Conservation (phyloP, 495 filamentous ascomycete species). For the Daldinia concentrica region DNA sequence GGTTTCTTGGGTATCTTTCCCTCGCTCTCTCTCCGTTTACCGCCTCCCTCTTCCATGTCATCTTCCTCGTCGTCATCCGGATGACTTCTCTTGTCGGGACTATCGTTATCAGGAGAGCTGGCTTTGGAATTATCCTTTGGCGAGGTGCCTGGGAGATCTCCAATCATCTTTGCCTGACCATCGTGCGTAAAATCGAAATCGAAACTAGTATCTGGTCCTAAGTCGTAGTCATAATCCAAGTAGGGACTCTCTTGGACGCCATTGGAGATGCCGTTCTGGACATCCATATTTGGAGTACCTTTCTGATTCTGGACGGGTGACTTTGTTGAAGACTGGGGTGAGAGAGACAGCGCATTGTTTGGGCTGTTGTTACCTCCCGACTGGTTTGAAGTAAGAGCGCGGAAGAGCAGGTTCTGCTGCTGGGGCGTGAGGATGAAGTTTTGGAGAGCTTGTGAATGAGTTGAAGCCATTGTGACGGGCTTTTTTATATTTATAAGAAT, state of each 20-base stretch:
- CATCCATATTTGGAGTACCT: conserved; percentile 3
- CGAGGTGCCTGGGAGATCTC: conserved; percentile 70
- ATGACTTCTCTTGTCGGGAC: conserved; percentile 83
- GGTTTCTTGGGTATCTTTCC: conserved; percentile 89
- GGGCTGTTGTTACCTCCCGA: conserved; percentile 44
- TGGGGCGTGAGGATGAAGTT: conserved; percentile 74
- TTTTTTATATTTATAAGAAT: conserved; percentile 44
- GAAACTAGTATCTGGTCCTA: conserved; percentile 60
- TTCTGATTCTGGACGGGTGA: conserved; percentile 57
- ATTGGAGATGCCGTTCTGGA: conserved; percentile 45
- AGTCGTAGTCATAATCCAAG: conserved; percentile 78
- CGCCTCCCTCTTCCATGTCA: conserved; percentile 66
- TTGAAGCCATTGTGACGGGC: conserved; percentile 57
- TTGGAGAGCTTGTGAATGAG: conserved; percentile 50
- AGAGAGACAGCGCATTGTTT: conserved; percentile 55
- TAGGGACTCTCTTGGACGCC: conserved; percentile 78
- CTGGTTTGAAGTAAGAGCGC: conserved; percentile 84
- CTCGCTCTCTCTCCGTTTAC: conserved; percentile 82
- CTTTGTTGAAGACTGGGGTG: conserved; percentile 63
- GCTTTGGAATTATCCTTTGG: conserved; percentile 52
- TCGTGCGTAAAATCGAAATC: conserved; percentile 75
- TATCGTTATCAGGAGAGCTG: conserved; percentile 71
- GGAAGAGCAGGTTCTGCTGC: conserved; percentile 87
- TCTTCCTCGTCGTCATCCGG: conserved; percentile 73
- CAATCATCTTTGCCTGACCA: conserved; percentile 77